Evolutionary conservation across 2,329 filamentous ascomycete genomes (phyloP).

Genomic region (Colletotrichum gigasporum): DNA sequence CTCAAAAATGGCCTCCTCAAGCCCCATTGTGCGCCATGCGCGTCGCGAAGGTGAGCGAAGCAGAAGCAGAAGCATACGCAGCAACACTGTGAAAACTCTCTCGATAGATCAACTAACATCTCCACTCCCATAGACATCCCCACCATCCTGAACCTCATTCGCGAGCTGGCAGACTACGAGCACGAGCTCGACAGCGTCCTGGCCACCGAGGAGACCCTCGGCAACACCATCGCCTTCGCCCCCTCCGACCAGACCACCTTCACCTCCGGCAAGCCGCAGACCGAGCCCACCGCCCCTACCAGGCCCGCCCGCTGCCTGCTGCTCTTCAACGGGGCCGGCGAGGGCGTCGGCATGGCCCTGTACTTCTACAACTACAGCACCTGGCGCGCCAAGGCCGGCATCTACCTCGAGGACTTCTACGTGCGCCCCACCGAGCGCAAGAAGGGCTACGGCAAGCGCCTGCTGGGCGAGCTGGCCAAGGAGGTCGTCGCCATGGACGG

Average conservation of each 20-base stretch:
- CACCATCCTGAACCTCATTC: conserved; percentile 82
- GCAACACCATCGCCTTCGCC: conserved; percentile 82
- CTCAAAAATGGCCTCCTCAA: conserved; percentile 41
- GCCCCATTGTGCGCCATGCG: conserved; percentile 63
- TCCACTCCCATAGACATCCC: conserved; percentile 74
- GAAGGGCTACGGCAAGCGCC: conserved; percentile 79
- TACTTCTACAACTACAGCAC: conserved; percentile 98
- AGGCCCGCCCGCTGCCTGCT: conserved; percentile 82
- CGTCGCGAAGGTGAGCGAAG: conserved; percentile 62
- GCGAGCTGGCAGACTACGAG: conserved; percentile 89
- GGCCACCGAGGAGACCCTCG: conserved; percentile 79
- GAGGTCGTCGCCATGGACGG: conserved; percentile 80
- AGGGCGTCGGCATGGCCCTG: conserved; percentile 79
- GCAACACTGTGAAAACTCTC: no score
- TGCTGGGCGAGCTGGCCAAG: conserved; percentile 81
- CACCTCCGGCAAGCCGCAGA: conserved; percentile 46
- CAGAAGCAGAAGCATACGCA: conserved; percentile 5
- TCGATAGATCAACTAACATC: no score
- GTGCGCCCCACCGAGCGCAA: conserved; percentile 77
- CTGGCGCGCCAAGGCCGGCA: conserved; percentile 86
- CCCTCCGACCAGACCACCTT: conserved; percentile 52
- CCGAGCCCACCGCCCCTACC: conserved; percentile 62
- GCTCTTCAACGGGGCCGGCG: conserved; percentile 60
- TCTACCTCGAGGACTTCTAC: conserved; percentile 95
- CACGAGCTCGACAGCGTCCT: conserved; percentile 78